Evolutionary conservation across 2,329 filamentous ascomycete species (phyloP).

Genomic region (Mycosphaerella arachidis): DNA sequence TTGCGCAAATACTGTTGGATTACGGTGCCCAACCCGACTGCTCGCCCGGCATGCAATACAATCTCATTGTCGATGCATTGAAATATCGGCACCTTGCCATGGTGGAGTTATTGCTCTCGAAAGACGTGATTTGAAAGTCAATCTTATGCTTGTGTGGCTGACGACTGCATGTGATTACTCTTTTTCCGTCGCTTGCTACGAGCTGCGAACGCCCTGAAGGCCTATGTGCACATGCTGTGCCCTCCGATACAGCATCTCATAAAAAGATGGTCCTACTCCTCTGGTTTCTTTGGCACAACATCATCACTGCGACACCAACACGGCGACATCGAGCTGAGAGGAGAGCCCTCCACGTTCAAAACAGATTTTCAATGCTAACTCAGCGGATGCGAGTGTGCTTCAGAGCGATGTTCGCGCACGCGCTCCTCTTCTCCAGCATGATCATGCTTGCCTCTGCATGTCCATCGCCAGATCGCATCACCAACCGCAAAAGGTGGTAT

Average conservation of each 20-base stretch:
- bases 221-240: not conserved
- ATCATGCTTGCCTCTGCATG: not conserved
- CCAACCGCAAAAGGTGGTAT: not conserved
- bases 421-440: not conserved
- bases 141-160: not conserved
- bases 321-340: not conserved
- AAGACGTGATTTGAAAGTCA: not conserved
- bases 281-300: not conserved
- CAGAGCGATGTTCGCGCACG: not conserved
- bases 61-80: not conserved
- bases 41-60: not conserved
- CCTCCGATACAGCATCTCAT: not conserved
- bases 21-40: slow-evolving; percentile 3
- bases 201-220: not conserved
- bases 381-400: not conserved
- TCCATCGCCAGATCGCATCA: not conserved
- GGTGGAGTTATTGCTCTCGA: slow-evolving; percentile 5
- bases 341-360: not conserved
- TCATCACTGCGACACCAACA: not conserved
- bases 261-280: not conserved
- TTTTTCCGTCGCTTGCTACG: not conserved
- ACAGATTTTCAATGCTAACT: not conserved
- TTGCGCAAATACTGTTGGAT: slow-evolving; percentile 6
- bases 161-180: not conserved
- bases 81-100: slow-evolving; percentile 6